A percentile compares a stretch with the other conserved stretches of the same genome.
phyloP scores from a whole-genome alignment of 352 stramenopile species.

The Pythium myriotylum region DNA sequence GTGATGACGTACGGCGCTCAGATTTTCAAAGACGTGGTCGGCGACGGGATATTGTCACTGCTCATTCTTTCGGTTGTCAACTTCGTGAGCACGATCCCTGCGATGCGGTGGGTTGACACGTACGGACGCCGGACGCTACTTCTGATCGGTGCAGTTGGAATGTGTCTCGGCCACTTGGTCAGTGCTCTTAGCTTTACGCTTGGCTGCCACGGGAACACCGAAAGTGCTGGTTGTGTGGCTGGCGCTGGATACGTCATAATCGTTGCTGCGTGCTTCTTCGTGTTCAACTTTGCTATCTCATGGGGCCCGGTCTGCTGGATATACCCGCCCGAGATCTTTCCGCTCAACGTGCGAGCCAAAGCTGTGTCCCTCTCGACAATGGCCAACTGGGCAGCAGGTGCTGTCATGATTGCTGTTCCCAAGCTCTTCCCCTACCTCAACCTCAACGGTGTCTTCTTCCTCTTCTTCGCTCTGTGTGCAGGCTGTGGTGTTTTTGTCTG shows the following conservation, averaged over 20 bases:
- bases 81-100: constrained; percentile 42
- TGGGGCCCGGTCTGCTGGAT: constrained; percentile 65
- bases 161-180: constrained; percentile 46
- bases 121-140: constrained; percentile 40
- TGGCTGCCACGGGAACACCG: constrained; percentile 36
- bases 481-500: constrained; percentile 39
- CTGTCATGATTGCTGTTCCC: constrained; percentile 42
- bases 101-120: constrained; percentile 45
- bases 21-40: constrained; percentile 44
- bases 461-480: constrained; percentile 47
- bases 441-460: constrained; percentile 54
- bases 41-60: constrained; percentile 38
- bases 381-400: constrained; percentile 33
- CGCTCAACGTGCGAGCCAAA: constrained; percentile 44
- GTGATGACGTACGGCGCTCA: constrained; percentile 42
- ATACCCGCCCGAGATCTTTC: constrained; percentile 64
- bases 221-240: constrained; percentile 25
- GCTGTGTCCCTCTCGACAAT: constrained; percentile 38
- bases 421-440: constrained; percentile 55
- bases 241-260: constrained; percentile 41
- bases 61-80: constrained; percentile 42
- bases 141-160: constrained; percentile 42
- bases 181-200: constrained; percentile 38
- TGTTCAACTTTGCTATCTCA: constrained; percentile 60
- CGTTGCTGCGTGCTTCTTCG: constrained; percentile 36